Conservation (phyloP, 495 filamentous ascomycete genomes). For the Lophiostoma macrostomum region DNA sequence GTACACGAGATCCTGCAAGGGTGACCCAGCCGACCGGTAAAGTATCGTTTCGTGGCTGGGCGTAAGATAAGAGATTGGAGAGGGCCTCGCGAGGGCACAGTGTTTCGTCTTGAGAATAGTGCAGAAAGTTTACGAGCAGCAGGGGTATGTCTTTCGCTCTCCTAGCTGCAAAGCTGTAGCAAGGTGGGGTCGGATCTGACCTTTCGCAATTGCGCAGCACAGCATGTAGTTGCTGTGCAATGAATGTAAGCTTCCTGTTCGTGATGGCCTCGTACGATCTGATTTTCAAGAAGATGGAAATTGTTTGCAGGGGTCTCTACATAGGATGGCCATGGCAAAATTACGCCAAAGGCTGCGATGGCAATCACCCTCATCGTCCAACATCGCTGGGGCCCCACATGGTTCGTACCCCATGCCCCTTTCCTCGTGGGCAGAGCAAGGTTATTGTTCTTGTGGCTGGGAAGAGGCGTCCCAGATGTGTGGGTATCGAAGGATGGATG, state of each 20-base stretch:
- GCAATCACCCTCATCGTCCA: not conserved
- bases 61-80: not conserved
- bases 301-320: too few relatives aligned
- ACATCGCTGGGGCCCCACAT: not conserved
- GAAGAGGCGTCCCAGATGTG: slow-evolving; percentile 8
- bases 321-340: too few relatives aligned
- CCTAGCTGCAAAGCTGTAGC: not conserved
- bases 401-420: not conserved
- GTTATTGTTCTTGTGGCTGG: not conserved
- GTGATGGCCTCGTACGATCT: too few relatives aligned
- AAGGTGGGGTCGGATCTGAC: slow-evolving; percentile 3
- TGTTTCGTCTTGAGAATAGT: slow-evolving; percentile 1
- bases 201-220: too few relatives aligned
- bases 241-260: too few relatives aligned
- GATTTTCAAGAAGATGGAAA: too few relatives aligned
- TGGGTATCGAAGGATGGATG: not conserved
- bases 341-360: too few relatives aligned
- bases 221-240: too few relatives aligned
- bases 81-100: slow-evolving; percentile 5
- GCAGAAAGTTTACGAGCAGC: not conserved
- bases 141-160: not conserved
- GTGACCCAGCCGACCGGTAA: slow-evolving; percentile 1
- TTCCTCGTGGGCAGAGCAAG: slow-evolving; percentile 4
- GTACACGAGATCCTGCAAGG: too few relatives aligned
- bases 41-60: not conserved